A percentile compares a stretch with the other conserved stretches of the same genome.
Evolutionary conservation across 805 yeast species (phyloP).

Genomic region (Candida pini): DNA sequence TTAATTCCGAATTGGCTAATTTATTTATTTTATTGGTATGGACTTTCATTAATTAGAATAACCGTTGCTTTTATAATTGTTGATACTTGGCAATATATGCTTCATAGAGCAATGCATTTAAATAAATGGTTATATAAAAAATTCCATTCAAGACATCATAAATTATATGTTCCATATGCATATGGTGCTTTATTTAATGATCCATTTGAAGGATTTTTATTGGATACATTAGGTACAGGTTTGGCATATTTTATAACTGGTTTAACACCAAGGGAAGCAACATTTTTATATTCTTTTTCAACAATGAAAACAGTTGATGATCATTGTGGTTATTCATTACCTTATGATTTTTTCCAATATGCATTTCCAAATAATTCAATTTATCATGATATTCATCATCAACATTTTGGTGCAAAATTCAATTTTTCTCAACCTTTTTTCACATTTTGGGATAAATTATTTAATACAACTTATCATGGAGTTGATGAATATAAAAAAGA

Average conservation of each 20-base stretch:
- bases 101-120: constrained; percentile 85
- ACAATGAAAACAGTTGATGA: constrained; percentile 97
- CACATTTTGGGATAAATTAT: constrained; percentile 80
- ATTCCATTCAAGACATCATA: constrained; percentile 92
- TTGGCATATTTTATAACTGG: constrained; percentile 60
- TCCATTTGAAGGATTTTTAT: constrained; percentile 86
- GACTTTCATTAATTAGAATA: constrained; percentile 54
- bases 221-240: constrained; percentile 93
- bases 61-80: constrained; percentile 62
- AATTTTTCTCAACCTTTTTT: constrained; percentile 96
- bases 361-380: constrained; percentile 93
- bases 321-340: constrained; percentile 96
- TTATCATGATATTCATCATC: constrained; percentile 97
- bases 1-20: constrained; percentile 45
- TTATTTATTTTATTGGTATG: constrained; percentile 54
- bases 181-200: constrained; percentile 94
- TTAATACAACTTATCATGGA: constrained; percentile 66
- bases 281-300: constrained; percentile 74
- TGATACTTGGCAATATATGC: constrained; percentile 93
- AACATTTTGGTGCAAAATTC: constrained; percentile 87
- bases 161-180: constrained; percentile 93
- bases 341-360: constrained; percentile 84
- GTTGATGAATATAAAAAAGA: constrained; percentile 58
- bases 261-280: constrained; percentile 71
- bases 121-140: constrained; percentile 69